These are phyloP conservation scores for Clonostachys rhizophaga DNA, from an alignment of 2,329 filamentous ascomycete species.

Conservation along the genomic window DNA sequence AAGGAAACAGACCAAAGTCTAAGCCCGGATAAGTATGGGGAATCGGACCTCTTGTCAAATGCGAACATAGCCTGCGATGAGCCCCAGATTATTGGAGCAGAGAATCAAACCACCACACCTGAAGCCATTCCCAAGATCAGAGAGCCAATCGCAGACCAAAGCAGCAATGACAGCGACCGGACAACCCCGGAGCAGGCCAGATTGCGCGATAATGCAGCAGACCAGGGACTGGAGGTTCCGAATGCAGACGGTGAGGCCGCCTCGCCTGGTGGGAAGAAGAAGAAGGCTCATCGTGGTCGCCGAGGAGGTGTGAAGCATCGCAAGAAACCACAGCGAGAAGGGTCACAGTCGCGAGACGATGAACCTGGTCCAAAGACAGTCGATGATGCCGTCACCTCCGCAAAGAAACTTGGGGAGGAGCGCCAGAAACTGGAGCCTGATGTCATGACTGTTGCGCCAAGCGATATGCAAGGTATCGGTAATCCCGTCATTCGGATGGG, in stretches of 20 bases:
- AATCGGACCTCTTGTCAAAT: too few species aligned
- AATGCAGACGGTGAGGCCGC: too few species aligned
- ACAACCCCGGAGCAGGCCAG: too few species aligned
- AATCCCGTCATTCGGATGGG: slow-evolving; percentile 57
- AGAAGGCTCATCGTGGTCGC: slow-evolving; percentile 66
- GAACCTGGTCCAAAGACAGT: slow-evolving; percentile 37
- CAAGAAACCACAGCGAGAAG: slow-evolving; percentile 50
- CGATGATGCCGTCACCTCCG: slow-evolving; percentile 57
- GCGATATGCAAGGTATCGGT: slow-evolving; percentile 53
- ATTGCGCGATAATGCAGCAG: too few species aligned
- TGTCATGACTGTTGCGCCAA: slow-evolving; percentile 47
- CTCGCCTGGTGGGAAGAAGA: slow-evolving; percentile 42
- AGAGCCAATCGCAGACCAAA: too few species aligned
- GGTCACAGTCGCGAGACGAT: slow-evolving; percentile 44
- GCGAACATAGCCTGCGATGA: too few species aligned
- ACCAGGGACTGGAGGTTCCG: too few species aligned
- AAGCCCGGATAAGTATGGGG: too few species aligned
- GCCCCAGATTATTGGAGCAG: too few species aligned
- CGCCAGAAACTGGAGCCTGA: slow-evolving; percentile 53
- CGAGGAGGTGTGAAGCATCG: slow-evolving; percentile 67
- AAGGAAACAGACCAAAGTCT: background rate
- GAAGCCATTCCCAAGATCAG: too few species aligned
- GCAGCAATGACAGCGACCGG: too few species aligned
- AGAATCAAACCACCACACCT: too few species aligned
- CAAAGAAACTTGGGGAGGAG: slow-evolving; percentile 49